Percentiles rank a stretch among this genome's conserved stretches.
These are phyloP conservation scores for Stenocarpella maydis DNA, from an alignment of 2,329 filamentous ascomycete species.

Conservation along the genomic window DNA sequence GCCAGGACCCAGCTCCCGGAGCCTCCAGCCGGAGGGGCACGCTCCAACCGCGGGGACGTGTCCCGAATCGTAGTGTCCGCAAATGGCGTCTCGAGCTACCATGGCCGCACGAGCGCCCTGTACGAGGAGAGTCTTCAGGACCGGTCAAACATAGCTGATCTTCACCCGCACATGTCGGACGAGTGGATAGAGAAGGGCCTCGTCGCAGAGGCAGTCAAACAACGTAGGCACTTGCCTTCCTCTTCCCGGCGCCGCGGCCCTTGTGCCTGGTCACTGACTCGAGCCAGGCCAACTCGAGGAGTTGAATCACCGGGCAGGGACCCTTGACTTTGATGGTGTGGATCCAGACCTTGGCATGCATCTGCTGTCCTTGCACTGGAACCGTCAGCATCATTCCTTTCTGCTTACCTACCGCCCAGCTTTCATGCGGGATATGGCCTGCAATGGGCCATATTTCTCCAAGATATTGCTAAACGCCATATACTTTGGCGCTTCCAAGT, in stretches of 20 bases:
- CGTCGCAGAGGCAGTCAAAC: neutral
- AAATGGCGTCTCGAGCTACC: neutral
- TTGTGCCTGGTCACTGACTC: neutral
- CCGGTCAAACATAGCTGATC: neutral
- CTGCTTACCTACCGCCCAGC: conserved; percentile 60
- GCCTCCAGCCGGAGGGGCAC: neutral
- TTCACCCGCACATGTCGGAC: neutral
- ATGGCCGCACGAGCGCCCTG: neutral
- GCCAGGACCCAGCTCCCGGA: neutral
- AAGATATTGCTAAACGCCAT: conserved; percentile 42
- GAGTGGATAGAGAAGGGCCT: neutral
- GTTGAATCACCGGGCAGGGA: conserved; percentile 53
- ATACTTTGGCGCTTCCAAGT: conserved; percentile 34
- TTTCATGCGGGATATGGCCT: conserved; percentile 63
- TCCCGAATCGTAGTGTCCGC: neutral
- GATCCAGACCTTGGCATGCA: conserved; percentile 61
- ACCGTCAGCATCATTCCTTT: conserved; percentile 59
- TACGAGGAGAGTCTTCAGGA: neutral
- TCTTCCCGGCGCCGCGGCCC: neutral
- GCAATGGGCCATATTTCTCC: conserved; percentile 63
- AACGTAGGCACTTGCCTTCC: neutral
- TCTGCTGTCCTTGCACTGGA: conserved; percentile 60
- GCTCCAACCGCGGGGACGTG: neutral
- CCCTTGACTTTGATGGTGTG: conserved; percentile 64
- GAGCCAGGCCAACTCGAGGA: conserved; percentile 53